phyloP scores from a whole-genome alignment of 2,329 filamentous ascomycete genomes.

The Claviceps quebecensis region DNA sequence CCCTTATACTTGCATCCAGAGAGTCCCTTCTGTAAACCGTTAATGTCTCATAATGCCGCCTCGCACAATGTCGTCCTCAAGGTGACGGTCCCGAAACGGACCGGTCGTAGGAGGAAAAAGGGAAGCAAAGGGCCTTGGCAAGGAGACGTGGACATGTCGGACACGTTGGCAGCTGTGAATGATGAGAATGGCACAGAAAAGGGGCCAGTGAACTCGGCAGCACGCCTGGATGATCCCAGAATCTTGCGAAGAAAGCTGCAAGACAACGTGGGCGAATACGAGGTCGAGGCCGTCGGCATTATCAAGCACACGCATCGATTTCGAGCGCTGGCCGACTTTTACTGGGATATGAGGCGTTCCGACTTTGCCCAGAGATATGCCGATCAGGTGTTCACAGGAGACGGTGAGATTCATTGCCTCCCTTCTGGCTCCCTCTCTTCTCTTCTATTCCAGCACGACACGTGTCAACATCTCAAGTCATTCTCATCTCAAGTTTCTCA shows the following conservation, averaged over 20 bases:
- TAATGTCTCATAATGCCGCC: constrained; percentile 60
- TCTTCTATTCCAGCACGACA: background rate
- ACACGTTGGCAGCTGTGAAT: constrained; percentile 7
- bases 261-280: constrained; percentile 56
- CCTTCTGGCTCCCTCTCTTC: background rate
- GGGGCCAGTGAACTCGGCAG: constrained; percentile 25
- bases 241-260: constrained; percentile 48
- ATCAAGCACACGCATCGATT: constrained; percentile 78
- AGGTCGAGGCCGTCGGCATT: constrained; percentile 54
- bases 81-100: constrained; percentile 73
- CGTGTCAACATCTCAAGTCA: background rate
- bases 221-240: constrained; percentile 37
- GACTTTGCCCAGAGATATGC: constrained; percentile 58
- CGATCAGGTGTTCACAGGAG: constrained; percentile 55
- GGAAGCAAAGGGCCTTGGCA: constrained; percentile 56
- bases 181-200: constrained; percentile 5
- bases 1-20: constrained; percentile 68
- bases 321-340: constrained; percentile 75
- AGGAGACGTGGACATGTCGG: constrained; percentile 23
- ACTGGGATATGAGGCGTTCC: constrained; percentile 57
- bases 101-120: constrained; percentile 71
- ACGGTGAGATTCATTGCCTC: constrained; percentile 36
- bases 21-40: constrained; percentile 63
- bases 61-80: constrained; percentile 79
- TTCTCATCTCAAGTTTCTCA: background rate